A percentile compares a stretch with the other conserved stretches of the same genome.
These are phyloP conservation scores for Akebia trifoliata DNA, from an alignment of 164 flowering plant species.

Conservation along the genomic window DNA sequence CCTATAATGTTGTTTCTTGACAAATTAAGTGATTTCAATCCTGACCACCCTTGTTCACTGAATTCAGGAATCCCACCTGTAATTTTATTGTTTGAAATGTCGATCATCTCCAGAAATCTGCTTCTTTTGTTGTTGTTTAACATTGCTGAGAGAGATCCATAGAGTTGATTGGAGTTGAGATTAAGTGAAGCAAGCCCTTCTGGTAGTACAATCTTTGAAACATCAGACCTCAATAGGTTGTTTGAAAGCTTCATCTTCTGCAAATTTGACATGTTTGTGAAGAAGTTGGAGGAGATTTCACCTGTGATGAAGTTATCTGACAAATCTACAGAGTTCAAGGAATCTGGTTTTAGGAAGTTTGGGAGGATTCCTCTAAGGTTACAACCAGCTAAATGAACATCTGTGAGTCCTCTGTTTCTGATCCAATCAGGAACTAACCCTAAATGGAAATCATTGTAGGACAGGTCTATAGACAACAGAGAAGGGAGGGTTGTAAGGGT, in stretches of 20 bases:
- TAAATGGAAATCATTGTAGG: constrained; percentile 65
- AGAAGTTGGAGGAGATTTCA: constrained; percentile 44
- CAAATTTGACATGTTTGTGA: constrained; percentile 54
- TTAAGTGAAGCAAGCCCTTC: constrained; percentile 53
- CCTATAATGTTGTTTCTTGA: constrained; percentile 69
- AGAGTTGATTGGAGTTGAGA: constrained; percentile 58
- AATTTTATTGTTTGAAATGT: constrained; percentile 57
- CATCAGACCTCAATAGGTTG: constrained; percentile 51
- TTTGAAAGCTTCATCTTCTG: constrained; percentile 62
- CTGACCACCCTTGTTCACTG: constrained; percentile 32
- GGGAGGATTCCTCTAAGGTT: constrained; percentile 63
- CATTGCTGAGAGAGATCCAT: constrained; percentile 50
- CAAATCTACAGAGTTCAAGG: constrained; percentile 65
- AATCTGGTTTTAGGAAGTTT: constrained; percentile 43
- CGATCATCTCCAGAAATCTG: constrained; percentile 50
- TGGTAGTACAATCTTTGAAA: constrained; percentile 50
- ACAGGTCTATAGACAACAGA: constrained; percentile 69
- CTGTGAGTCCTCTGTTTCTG: constrained; percentile 47
- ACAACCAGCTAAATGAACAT: constrained; percentile 79
- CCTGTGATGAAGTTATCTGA: constrained; percentile 57
- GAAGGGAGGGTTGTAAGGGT: constrained; percentile 48
- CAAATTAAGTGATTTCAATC: constrained; percentile 49
- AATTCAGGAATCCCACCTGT: constrained; percentile 63
- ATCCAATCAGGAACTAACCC: constrained; percentile 78
- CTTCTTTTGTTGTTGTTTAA: constrained; percentile 43